These are phyloP conservation scores for Wickerhamomyces xylosicus DNA, from an alignment of 805 yeast species.

Conservation along the genomic window DNA sequence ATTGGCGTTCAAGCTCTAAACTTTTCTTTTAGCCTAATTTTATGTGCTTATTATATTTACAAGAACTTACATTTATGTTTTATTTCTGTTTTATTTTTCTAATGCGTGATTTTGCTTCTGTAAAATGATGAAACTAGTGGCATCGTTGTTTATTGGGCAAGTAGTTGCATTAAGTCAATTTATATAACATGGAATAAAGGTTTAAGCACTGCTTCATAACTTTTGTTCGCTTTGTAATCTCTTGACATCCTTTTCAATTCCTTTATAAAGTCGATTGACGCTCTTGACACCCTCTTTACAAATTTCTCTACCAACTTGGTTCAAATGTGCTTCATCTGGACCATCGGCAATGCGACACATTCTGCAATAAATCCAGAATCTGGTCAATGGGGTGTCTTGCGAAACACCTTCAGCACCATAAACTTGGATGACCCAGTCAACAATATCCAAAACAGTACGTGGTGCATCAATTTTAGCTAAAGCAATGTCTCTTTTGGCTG, in stretches of 20 bases:
- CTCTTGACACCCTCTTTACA: conserved; percentile 25
- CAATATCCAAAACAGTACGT: conserved; percentile 35
- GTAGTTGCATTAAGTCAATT: no score
- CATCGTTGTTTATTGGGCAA: no score
- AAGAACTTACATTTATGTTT: no score
- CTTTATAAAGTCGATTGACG: conserved; percentile 23
- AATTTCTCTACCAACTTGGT: conserved; percentile 42
- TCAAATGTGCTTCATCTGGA: conserved; percentile 57
- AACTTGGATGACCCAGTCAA: conserved; percentile 56
- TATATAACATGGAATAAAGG: no score
- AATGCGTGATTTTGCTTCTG: no score
- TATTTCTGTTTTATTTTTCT: no score
- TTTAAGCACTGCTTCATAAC: no score
- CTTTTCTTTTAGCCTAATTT: no score
- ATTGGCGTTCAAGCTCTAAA: no score
- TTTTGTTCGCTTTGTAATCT: background rate
- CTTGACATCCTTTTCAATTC: conserved; percentile 4
- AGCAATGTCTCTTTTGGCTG: conserved; percentile 46
- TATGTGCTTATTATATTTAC: background rate
- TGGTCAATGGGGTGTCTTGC: conserved; percentile 49
- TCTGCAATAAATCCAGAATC: conserved; percentile 39
- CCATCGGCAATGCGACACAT: conserved; percentile 59
- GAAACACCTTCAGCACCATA: conserved; percentile 59
- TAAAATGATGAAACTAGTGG: no score
- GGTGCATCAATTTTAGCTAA: conserved; percentile 59